Percentiles rank a stretch among this genome's conserved stretches.
phyloP scores from a whole-genome alignment of 208 protist genomes.

The Lotmaria passim region DNA sequence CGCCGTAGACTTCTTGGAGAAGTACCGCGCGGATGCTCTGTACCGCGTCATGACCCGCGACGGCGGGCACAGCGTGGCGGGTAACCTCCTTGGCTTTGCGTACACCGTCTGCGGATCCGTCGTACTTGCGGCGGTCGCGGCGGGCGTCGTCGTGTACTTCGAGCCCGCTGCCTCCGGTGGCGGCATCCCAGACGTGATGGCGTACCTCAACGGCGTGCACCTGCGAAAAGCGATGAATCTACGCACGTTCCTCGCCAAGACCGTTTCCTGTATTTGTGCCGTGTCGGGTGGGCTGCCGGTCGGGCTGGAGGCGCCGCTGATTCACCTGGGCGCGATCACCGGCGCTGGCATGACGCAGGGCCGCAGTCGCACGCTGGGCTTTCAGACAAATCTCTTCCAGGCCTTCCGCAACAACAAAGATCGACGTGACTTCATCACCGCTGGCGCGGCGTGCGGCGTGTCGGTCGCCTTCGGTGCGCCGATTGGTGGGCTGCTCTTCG shows the following conservation, averaged over 20 bases:
- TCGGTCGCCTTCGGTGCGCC: conserved; percentile 96
- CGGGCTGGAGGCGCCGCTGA: conserved; percentile 95
- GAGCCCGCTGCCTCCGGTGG: conserved; percentile 85
- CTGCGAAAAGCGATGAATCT: conserved; percentile 90
- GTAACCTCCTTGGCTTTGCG: conserved; percentile 47
- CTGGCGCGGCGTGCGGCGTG: conserved; percentile 94
- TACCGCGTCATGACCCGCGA: conserved; percentile 37
- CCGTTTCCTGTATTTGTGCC: conserved; percentile 86
- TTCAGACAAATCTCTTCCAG: conserved; percentile 76
- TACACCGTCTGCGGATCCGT: conserved; percentile 57
- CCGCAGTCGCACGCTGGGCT: conserved; percentile 83
- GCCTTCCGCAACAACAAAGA: conserved; percentile 93
- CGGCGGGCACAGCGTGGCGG: conserved; percentile 25
- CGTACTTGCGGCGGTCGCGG: conserved; percentile 53
- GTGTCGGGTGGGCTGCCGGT: conserved; percentile 92
- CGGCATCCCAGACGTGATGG: conserved; percentile 92
- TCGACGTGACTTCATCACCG: conserved; percentile 94
- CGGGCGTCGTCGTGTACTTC: conserved; percentile 80
- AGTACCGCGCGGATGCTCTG: conserved; percentile 52
- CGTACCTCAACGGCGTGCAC: conserved; percentile 94
- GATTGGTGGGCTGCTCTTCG: conserved; percentile 96
- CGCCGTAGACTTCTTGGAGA: conserved; percentile 67
- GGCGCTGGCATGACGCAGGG: conserved; percentile 94
- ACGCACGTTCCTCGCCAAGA: conserved; percentile 85
- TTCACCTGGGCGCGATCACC: conserved; percentile 95